Evolutionary conservation across 2,329 filamentous ascomycete species (phyloP).

Genomic region (Mycogone perniciosa): DNA sequence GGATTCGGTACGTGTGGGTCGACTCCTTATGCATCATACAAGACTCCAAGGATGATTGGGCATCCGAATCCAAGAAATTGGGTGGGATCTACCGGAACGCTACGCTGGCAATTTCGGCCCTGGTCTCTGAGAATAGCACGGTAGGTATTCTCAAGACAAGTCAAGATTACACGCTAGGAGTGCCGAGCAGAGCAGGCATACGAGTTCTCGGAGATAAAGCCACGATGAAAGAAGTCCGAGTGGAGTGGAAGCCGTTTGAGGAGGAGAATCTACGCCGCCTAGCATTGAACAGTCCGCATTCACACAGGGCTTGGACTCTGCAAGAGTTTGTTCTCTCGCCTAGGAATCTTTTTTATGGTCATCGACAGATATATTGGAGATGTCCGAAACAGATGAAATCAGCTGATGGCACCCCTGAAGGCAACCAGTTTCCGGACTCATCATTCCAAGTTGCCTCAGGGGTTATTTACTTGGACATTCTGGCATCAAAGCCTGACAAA

Average conservation of each 20-base stretch:
- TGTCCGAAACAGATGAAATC: background rate
- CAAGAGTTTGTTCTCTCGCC: constrained; percentile 9
- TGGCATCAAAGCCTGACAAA: background rate
- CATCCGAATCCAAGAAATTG: constrained; percentile 13
- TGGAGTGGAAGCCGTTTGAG: background rate
- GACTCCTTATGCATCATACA: constrained; percentile 19
- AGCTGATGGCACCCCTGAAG: constrained; percentile 1
- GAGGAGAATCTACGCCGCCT: constrained; percentile 2
- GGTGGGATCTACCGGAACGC: constrained; percentile 11
- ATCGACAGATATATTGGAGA: constrained; percentile 7
- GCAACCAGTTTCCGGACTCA: background rate
- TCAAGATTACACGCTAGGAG: background rate
- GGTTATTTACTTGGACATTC: background rate
- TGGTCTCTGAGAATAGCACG: constrained; percentile 1
- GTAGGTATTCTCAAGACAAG: constrained; percentile 1
- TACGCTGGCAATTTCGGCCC: constrained; percentile 15
- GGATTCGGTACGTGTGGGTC: constrained; percentile 17
- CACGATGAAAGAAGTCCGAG: background rate
- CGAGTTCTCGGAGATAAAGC: background rate
- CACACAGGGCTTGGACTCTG: constrained; percentile 2
- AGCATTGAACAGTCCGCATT: background rate
- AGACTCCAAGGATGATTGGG: constrained; percentile 16
- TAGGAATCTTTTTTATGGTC: constrained; percentile 4
- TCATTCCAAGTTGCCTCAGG: background rate
- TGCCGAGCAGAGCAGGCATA: background rate